phyloP scores from a whole-genome alignment of 768 basidiomycete species.

The Amanita subjunquillea region DNA sequence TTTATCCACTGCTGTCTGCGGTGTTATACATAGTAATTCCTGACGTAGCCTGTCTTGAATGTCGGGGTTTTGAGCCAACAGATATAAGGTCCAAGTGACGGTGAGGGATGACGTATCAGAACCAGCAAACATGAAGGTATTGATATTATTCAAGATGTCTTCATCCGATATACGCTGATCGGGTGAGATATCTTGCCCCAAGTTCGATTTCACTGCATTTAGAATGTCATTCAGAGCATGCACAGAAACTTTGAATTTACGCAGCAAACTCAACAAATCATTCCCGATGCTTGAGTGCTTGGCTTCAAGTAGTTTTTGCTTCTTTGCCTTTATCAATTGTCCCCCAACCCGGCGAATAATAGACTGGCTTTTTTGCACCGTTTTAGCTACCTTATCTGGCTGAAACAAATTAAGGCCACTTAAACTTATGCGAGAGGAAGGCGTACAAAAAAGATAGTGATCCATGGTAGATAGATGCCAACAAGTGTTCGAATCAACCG shows the following conservation, averaged over 20 bases:
- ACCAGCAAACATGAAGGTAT: conserved; percentile 86
- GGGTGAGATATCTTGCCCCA: conserved; percentile 54
- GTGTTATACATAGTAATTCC: conserved; percentile 45
- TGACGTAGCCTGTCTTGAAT: conserved; percentile 62
- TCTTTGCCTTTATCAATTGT: conserved; percentile 70
- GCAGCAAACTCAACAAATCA: conserved; percentile 68
- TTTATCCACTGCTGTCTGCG: conserved; percentile 25
- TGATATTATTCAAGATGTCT: conserved; percentile 79
- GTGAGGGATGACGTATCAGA: conserved; percentile 81
- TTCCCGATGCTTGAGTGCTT: conserved; percentile 47
- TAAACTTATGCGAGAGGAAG: not conserved
- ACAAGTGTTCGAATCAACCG: conserved; percentile 33
- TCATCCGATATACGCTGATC: conserved; percentile 78
- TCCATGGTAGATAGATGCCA: conserved; percentile 47
- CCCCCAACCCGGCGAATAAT: conserved; percentile 66
- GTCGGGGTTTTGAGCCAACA: conserved; percentile 57
- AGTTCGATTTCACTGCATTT: conserved; percentile 69
- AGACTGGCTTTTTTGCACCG: conserved; percentile 44
- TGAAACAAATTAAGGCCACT: conserved; percentile 15
- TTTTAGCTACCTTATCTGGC: conserved; percentile 43
- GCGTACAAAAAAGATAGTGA: conserved; percentile 49
- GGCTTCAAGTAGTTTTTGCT: conserved; percentile 54
- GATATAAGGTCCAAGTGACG: conserved; percentile 75
- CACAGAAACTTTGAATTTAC: conserved; percentile 32
- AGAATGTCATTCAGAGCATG: not conserved